Conservation (phyloP, 2,329 filamentous ascomycete species). For the Ceratocystis lukuohia region DNA sequence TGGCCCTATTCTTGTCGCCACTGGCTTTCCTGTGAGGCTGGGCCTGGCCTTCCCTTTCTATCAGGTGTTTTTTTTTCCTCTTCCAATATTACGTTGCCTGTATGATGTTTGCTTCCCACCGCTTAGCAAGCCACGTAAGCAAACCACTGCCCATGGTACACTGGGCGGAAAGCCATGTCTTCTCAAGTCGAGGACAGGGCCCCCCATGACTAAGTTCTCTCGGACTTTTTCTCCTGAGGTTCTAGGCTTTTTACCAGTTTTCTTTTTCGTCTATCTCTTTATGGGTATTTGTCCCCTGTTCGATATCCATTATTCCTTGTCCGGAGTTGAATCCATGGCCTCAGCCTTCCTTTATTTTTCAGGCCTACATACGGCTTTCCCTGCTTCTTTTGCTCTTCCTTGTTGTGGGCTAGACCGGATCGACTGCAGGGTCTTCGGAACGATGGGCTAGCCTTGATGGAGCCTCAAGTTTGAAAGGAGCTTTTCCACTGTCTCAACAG, state of each 20-base stretch:
- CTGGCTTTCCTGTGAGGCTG: no score
- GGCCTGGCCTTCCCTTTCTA: not conserved
- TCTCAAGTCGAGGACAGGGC: not conserved
- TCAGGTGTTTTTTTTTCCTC: not conserved
- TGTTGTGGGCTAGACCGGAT: conserved; percentile 1
- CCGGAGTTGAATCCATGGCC: not conserved
- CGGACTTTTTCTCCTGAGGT: not conserved
- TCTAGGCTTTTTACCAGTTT: not conserved
- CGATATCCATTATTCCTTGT: not conserved
- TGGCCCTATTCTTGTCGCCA: not conserved
- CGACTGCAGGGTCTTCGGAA: not conserved
- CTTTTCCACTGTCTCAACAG: not conserved
- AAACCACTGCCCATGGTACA: not conserved
- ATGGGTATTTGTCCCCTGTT: not conserved
- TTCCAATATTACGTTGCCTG: not conserved
- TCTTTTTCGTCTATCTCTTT: not conserved
- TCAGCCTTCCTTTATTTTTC: not conserved
- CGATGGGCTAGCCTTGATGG: not conserved
- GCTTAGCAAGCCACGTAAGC: not conserved
- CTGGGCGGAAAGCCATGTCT: not conserved
- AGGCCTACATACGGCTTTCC: not conserved
- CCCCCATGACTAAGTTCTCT: not conserved
- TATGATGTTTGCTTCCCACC: not conserved
- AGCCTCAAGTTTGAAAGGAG: conserved; percentile 2
- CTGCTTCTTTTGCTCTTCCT: not conserved